These are phyloP conservation scores for Scedosporium dehoogii DNA, from an alignment of 2,329 filamentous ascomycete species.

Conservation along the genomic window DNA sequence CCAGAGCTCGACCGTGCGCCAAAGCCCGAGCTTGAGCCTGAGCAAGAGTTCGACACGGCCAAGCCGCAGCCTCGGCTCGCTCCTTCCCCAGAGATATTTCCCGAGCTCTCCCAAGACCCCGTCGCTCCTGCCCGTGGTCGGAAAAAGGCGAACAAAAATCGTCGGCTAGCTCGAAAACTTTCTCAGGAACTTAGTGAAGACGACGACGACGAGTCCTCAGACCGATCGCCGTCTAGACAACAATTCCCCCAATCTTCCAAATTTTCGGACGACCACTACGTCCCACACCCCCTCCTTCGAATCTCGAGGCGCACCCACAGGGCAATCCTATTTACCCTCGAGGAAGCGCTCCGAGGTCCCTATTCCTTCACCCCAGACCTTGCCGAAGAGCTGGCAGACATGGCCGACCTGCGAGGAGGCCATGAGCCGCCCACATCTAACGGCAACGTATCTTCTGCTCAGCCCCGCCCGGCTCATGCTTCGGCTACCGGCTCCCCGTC, in stretches of 20 bases:
- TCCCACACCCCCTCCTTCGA: slow-evolving; percentile 40
- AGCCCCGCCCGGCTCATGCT: slow-evolving; percentile 35
- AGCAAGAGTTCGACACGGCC: background rate
- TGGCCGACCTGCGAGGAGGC: slow-evolving; percentile 71
- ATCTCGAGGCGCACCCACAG: slow-evolving; percentile 79
- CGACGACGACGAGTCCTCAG: slow-evolving; percentile 25
- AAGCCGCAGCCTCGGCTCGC: slow-evolving; percentile 29
- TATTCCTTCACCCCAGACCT: slow-evolving; percentile 74
- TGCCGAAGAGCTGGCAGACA: slow-evolving; percentile 80
- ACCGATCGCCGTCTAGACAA: slow-evolving; percentile 16
- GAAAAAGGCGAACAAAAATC: slow-evolving; percentile 21
- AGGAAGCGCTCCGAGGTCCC: slow-evolving; percentile 79
- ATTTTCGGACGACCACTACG: slow-evolving; percentile 19
- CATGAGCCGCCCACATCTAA: slow-evolving; percentile 43
- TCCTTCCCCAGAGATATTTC: slow-evolving; percentile 25
- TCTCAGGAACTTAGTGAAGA: slow-evolving; percentile 41
- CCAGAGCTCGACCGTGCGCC: slow-evolving; percentile 34
- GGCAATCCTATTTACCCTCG: slow-evolving; percentile 84
- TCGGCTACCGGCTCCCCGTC: slow-evolving; percentile 44
- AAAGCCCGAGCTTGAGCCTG: slow-evolving; percentile 10
- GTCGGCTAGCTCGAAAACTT: slow-evolving; percentile 22
- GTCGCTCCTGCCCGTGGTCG: slow-evolving; percentile 10
- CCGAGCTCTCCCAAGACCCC: slow-evolving; percentile 4
- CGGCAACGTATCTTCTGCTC: slow-evolving; percentile 36
- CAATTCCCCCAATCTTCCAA: slow-evolving; percentile 19